These are phyloP conservation scores for Echium plantagineum DNA, from an alignment of 257 asterid species.

Conservation along the genomic window DNA sequence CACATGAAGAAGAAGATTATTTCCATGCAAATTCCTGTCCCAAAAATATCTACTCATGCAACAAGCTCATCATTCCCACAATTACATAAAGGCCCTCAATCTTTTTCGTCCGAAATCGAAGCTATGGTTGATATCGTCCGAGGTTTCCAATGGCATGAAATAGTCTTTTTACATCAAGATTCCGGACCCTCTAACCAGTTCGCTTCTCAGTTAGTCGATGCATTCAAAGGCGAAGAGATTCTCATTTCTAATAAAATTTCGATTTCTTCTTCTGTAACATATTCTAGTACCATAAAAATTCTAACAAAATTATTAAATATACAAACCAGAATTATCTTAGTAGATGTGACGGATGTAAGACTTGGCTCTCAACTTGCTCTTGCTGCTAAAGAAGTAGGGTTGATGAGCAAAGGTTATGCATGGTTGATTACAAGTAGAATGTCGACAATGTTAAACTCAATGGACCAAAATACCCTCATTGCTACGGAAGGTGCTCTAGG, in stretches of 20 bases:
- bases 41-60: too few species aligned
- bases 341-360: background rate
- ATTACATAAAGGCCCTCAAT: background rate
- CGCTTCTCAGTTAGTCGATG: constrained; percentile 19
- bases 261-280: constrained; percentile 12
- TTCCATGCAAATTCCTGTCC: too few species aligned
- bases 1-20: background rate
- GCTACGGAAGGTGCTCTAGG: constrained; percentile 2
- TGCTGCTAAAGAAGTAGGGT: constrained; percentile 1
- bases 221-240: constrained; percentile 14
- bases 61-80: too few species aligned
- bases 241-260: constrained; percentile 14
- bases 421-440: background rate
- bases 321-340: background rate
- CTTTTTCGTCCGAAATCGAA: constrained; percentile 11
- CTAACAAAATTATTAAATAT: constrained; percentile 18
- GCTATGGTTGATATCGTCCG: constrained; percentile 24
- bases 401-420: constrained; percentile 1
- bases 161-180: constrained; percentile 23
- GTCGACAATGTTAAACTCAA: background rate
- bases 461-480: background rate
- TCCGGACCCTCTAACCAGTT: constrained; percentile 15
- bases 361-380: constrained; percentile 4
- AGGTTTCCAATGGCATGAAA: constrained; percentile 23
- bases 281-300: constrained; percentile 10